These are phyloP conservation scores for Oryza australiensis DNA, from an alignment of 176 grass and related monocot species.

Conservation along the genomic window DNA sequence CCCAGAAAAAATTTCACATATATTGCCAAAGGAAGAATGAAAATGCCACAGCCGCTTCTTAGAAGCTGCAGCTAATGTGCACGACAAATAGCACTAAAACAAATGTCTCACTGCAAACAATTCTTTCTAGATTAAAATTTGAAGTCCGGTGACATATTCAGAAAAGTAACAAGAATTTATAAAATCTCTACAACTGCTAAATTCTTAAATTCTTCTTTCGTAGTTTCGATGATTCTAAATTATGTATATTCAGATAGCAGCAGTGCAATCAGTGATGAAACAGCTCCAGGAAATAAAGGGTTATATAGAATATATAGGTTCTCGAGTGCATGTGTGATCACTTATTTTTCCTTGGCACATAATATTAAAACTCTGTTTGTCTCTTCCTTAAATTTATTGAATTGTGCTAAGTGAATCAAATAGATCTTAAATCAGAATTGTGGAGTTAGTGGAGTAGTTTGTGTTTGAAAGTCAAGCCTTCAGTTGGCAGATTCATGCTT, in stretches of 20 bases:
- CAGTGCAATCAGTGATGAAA: neutral
- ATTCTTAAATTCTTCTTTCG: neutral
- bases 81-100: neutral
- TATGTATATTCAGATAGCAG: neutral
- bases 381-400: neutral
- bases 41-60: neutral
- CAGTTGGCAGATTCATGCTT: neutral
- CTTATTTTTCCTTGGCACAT: neutral
- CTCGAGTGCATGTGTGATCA: neutral
- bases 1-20: too few relatives aligned
- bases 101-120: neutral
- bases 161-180: neutral
- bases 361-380: neutral
- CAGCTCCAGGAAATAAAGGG: neutral
- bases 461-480: neutral
- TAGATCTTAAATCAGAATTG: neutral
- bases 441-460: neutral
- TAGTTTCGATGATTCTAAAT: neutral
- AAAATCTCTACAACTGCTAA: neutral
- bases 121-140: neutral
- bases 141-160: neutral
- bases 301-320: neutral
- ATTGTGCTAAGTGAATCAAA: neutral
- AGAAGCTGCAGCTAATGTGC: slow-evolving; percentile 7
- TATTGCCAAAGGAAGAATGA: neutral